Evolutionary conservation across 164 flowering plant species (phyloP).

Genomic region (Vitis rotundifolia): DNA sequence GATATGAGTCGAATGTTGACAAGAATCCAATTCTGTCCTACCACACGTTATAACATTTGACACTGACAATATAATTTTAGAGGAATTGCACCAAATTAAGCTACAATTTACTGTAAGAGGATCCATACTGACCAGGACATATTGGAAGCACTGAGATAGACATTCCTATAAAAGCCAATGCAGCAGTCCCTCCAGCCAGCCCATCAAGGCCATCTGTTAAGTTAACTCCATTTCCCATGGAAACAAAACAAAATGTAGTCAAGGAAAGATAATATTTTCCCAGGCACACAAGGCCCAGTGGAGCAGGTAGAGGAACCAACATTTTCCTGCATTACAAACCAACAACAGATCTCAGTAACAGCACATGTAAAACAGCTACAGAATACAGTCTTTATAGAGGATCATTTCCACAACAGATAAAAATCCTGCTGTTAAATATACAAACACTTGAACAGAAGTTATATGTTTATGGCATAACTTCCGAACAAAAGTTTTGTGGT

Average conservation of each 20-base stretch:
- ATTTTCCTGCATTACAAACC: constrained; percentile 69
- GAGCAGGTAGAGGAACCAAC: constrained; percentile 84
- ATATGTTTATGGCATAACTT: background rate
- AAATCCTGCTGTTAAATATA: too few relatives aligned
- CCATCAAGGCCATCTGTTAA: constrained; percentile 93
- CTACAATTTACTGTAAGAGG: background rate
- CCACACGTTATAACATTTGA: background rate
- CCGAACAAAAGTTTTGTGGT: background rate
- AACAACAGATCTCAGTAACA: background rate
- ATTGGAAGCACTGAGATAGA: constrained; percentile 92
- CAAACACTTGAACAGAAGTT: background rate
- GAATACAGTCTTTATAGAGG: background rate
- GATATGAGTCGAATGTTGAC: background rate
- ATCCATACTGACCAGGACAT: constrained; percentile 62
- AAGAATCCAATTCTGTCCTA: background rate
- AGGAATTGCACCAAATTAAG: background rate
- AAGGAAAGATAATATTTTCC: constrained; percentile 60
- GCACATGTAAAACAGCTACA: background rate
- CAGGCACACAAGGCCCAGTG: constrained; percentile 71
- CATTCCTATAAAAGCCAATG: constrained; percentile 86
- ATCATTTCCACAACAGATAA: too few relatives aligned
- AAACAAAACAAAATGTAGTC: constrained; percentile 74
- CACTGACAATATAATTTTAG: background rate
- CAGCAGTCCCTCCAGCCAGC: constrained; percentile 86
- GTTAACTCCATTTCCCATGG: constrained; percentile 77